Percentiles rank a stretch among this genome's conserved stretches.
Conservation (phyloP, 306 rosid species). For the Macrotyloma uniflorum region DNA sequence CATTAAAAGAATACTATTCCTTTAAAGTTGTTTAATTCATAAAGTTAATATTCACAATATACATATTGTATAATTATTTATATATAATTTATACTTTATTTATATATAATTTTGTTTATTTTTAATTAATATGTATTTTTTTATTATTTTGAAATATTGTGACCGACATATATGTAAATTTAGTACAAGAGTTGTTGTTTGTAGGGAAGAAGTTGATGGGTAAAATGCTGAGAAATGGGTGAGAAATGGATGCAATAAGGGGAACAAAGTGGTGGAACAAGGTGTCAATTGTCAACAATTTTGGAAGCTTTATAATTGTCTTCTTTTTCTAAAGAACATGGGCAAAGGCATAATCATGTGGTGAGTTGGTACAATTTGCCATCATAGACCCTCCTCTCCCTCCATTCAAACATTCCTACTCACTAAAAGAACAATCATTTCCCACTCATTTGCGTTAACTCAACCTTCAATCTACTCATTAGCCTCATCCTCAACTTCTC, state of each 20-base stretch:
- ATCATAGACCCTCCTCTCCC: slow-evolving; percentile 12
- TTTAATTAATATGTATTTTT: no score
- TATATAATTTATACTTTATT: no score
- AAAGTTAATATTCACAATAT: background rate
- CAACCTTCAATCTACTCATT: slow-evolving; percentile 32
- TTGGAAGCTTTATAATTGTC: slow-evolving; percentile 43
- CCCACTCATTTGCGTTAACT: slow-evolving; percentile 57
- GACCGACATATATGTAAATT: slow-evolving; percentile 30
- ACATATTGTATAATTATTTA: no score
- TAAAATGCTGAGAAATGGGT: slow-evolving; percentile 18
- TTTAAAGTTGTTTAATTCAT: background rate
- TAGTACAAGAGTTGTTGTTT: slow-evolving; percentile 31
- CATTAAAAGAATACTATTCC: background rate
- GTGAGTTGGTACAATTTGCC: slow-evolving; percentile 33
- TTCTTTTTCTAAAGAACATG: slow-evolving; percentile 28
- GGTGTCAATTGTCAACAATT: slow-evolving; percentile 41
- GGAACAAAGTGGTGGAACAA: slow-evolving; percentile 24
- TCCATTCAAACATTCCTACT: slow-evolving; percentile 35
- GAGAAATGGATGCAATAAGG: slow-evolving; percentile 31
- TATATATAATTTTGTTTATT: no score
- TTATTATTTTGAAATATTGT: slow-evolving; percentile 12
- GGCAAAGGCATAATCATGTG: slow-evolving; percentile 44
- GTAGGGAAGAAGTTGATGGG: slow-evolving; percentile 15
- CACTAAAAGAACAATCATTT: slow-evolving; percentile 52
- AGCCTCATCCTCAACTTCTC: slow-evolving; percentile 46